Evolutionary conservation across 345 rosid genomes (phyloP).

Genomic region (Brassica cretica): DNA sequence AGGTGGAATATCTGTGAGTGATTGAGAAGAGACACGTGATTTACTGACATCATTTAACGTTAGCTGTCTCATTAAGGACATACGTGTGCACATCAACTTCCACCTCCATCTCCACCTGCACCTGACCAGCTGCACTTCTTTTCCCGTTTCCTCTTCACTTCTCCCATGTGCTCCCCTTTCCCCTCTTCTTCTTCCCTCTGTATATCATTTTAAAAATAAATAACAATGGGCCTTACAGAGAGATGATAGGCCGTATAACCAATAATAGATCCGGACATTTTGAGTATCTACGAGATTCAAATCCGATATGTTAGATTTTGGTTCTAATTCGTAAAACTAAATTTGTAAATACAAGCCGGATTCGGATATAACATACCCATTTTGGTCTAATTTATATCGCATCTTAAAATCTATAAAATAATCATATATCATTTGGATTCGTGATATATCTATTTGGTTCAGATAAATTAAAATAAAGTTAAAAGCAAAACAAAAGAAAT

Average conservation of each 20-base stretch:
- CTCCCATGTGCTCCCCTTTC: conserved; percentile 38
- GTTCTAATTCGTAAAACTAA: too few species aligned
- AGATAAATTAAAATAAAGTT: too few species aligned
- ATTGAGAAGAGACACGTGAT: conserved; percentile 38
- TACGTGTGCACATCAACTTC: conserved; percentile 36
- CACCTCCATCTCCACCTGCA: conserved; percentile 33
- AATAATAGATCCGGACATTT: too few species aligned
- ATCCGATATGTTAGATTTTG: too few species aligned
- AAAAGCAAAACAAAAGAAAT: too few species aligned
- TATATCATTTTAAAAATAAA: not conserved
- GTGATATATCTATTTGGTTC: too few species aligned
- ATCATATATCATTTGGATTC: too few species aligned
- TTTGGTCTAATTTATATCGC: too few species aligned
- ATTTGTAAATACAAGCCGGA: too few species aligned
- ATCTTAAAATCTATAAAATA: too few species aligned
- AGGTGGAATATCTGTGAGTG: conserved; percentile 31
- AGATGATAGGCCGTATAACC: not conserved
- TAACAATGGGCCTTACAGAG: not conserved
- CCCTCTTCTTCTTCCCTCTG: not conserved
- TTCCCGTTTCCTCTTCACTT: conserved; percentile 34
- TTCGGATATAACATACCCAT: too few species aligned
- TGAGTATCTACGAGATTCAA: too few species aligned
- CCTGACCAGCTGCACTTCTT: conserved; percentile 33
- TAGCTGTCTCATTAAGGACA: conserved; percentile 37
- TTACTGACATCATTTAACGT: conserved; percentile 29